Conservation (phyloP, 345 rosid species). For the Syzygium oleosum region DNA sequence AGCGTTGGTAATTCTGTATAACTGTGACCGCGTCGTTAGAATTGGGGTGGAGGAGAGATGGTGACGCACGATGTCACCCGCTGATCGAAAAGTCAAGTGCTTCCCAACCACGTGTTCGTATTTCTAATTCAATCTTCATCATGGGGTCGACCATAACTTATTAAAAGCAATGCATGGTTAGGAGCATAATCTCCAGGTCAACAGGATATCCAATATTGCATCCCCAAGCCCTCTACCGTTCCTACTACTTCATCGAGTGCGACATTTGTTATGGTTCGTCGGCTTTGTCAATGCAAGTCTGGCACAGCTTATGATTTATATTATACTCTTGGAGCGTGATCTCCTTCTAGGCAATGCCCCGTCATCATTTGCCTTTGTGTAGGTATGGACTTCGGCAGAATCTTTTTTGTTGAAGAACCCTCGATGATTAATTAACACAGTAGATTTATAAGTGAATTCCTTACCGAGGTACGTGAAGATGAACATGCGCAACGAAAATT, state of each 20-base stretch:
- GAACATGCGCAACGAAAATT: neutral
- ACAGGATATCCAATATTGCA: neutral
- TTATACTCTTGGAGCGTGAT: neutral
- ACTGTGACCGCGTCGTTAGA: neutral
- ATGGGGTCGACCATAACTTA: neutral
- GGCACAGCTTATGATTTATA: neutral
- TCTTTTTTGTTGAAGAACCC: neutral
- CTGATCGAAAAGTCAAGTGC: neutral
- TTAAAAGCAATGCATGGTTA: neutral
- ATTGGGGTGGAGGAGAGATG: neutral
- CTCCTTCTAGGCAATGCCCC: neutral
- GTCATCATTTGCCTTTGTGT: neutral
- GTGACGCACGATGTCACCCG: neutral
- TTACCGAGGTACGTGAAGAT: neutral
- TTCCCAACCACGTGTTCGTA: neutral
- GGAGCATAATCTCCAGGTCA: neutral
- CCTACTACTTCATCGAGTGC: neutral
- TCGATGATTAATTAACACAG: neutral
- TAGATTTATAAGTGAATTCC: neutral
- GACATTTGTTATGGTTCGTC: neutral
- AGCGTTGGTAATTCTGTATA: neutral
- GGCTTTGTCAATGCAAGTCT: neutral
- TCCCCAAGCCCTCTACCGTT: neutral
- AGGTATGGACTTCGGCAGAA: neutral
- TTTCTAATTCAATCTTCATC: neutral